Evolutionary conservation across 768 basidiomycete genomes (phyloP).

Genomic region (Auricularia sp.): DNA sequence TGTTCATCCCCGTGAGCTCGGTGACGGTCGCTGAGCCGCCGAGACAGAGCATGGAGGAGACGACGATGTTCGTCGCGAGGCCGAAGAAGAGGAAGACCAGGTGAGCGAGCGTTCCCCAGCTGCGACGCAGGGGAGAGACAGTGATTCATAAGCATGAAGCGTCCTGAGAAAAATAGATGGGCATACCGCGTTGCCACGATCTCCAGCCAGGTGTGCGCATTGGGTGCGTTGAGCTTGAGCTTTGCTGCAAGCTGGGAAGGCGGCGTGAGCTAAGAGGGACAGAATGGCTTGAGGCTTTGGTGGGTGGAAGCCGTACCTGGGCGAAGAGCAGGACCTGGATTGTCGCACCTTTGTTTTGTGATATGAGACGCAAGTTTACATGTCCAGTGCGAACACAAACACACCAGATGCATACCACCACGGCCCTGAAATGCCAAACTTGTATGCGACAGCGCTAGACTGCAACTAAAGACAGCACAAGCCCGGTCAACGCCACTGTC

Average conservation of each 20-base stretch:
- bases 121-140: constrained; percentile 9
- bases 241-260: constrained; percentile 66
- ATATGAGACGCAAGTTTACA: not conserved
- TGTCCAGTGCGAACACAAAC: constrained; percentile 16
- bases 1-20: constrained; percentile 81
- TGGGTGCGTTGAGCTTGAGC: constrained; percentile 83
- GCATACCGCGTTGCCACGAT: constrained; percentile 52
- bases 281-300: not conserved
- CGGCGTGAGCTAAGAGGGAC: no score
- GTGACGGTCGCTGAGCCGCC: constrained; percentile 84
- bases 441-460: constrained; percentile 77
- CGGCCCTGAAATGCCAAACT: constrained; percentile 74
- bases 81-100: constrained; percentile 84
- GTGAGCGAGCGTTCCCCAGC: constrained; percentile 74
- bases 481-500: constrained; percentile 9
- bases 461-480: constrained; percentile 39
- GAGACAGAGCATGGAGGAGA: constrained; percentile 75
- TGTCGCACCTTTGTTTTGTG: constrained; percentile 4
- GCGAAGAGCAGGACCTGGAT: constrained; percentile 73
- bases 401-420: constrained; percentile 94
- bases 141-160: no score
- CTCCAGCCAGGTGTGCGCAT: constrained; percentile 82
- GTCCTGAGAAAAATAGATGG: no score
- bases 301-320: constrained; percentile 31
- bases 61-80: constrained; percentile 85